phyloP scores from a whole-genome alignment of 805 yeast genomes.

The Saturnispora mendoncae region DNA sequence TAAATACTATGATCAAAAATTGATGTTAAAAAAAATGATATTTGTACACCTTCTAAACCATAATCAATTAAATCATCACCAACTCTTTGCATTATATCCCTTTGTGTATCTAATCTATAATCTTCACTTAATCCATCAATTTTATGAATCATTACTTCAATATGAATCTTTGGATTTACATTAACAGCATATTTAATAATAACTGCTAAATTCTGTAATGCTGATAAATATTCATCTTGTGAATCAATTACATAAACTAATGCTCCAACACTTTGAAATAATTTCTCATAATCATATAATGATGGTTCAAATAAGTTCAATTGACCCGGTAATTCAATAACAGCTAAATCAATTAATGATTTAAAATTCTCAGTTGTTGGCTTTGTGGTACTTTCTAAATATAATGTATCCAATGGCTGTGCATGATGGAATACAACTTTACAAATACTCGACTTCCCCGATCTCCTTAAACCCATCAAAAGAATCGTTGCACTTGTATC shows the following conservation, averaged over 20 bases:
- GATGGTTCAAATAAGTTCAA: constrained; percentile 80
- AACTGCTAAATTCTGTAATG: constrained; percentile 79
- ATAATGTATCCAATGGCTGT: constrained; percentile 90
- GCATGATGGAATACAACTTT: constrained; percentile 93
- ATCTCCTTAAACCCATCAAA: constrained; percentile 79
- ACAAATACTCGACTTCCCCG: constrained; percentile 92
- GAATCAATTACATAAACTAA: constrained; percentile 90
- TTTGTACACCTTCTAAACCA: constrained; percentile 86
- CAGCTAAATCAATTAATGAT: constrained; percentile 76
- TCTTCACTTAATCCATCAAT: constrained; percentile 94
- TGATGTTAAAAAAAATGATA: constrained; percentile 84
- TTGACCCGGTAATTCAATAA: constrained; percentile 94
- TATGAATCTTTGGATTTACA: constrained; percentile 74
- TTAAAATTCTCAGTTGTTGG: constrained; percentile 81
- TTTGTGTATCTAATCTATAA: constrained; percentile 85
- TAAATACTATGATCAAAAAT: constrained; percentile 93
- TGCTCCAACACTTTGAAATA: constrained; percentile 80
- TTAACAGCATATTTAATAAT: constrained; percentile 82
- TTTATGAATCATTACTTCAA: constrained; percentile 91
- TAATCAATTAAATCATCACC: constrained; percentile 86
- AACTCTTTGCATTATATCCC: constrained; percentile 93
- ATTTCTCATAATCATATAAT: constrained; percentile 59
- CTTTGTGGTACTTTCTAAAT: constrained; percentile 80
- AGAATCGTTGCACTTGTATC: constrained; percentile 73
- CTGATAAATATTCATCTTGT: constrained; percentile 90